Evolutionary conservation across 306 rosid species (phyloP).

Genomic region (Cucumis hystrix): DNA sequence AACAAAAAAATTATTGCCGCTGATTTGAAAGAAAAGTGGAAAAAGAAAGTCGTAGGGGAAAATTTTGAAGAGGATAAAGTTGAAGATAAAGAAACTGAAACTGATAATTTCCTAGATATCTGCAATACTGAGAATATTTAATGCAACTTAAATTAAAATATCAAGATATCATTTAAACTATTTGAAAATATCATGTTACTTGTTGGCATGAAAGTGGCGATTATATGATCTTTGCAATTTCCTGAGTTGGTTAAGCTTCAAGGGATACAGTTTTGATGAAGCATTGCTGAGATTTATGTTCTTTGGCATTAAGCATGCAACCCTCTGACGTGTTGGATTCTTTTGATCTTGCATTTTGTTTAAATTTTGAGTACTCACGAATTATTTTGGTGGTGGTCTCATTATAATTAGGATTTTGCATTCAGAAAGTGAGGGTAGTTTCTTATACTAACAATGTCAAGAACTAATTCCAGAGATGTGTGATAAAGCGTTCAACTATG

Average conservation of each 20-base stretch:
- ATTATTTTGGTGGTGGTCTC: not conserved
- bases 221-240: not conserved
- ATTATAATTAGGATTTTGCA: not conserved
- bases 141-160: too few relatives aligned
- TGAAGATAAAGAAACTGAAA: too few relatives aligned
- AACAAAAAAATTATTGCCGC: too few relatives aligned
- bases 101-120: too few relatives aligned
- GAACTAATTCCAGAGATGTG: not conserved
- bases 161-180: too few relatives aligned
- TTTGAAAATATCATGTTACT: too few relatives aligned
- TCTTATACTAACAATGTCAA: not conserved
- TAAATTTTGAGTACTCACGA: not conserved
- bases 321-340: not conserved
- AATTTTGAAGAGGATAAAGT: too few relatives aligned
- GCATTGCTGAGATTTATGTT: not conserved
- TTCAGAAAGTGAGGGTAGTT: not conserved
- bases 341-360: not conserved
- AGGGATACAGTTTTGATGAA: not conserved
- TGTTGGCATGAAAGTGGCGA: not conserved
- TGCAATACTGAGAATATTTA: too few relatives aligned
- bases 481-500: not conserved
- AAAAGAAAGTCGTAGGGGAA: too few relatives aligned
- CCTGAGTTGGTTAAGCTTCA: not conserved
- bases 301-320: not conserved
- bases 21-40: too few relatives aligned